A percentile compares a stretch with the other conserved stretches of the same genome.
phyloP scores from a whole-genome alignment of 2,329 filamentous ascomycete genomes.

The Didymella exigua region DNA sequence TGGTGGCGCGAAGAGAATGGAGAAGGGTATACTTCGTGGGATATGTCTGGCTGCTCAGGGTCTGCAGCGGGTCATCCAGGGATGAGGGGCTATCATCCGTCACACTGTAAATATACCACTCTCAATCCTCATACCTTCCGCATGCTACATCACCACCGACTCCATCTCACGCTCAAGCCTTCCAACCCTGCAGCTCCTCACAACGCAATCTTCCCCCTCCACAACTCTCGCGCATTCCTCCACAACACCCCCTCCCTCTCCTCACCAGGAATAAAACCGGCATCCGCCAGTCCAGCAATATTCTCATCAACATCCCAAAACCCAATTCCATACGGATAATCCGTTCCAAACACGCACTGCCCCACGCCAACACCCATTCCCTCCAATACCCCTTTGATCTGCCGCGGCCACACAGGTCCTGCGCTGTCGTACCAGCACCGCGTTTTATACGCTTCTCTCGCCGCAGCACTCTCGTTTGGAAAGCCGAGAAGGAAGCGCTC shows the following conservation, averaged over 20 bases:
- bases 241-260: constrained; percentile 40
- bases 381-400: constrained; percentile 44
- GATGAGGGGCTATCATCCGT: too few relatives aligned
- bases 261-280: constrained; percentile 23
- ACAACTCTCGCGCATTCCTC: constrained; percentile 35
- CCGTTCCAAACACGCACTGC: constrained; percentile 48
- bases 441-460: constrained; percentile 36
- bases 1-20: constrained; percentile 29
- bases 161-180: too few relatives aligned
- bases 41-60: constrained; percentile 36
- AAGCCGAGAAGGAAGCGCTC: constrained; percentile 45
- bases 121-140: too few relatives aligned
- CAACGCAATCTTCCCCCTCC: constrained; percentile 29
- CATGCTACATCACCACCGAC: too few relatives aligned
- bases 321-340: constrained; percentile 48
- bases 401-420: constrained; percentile 45
- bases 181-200: too few relatives aligned
- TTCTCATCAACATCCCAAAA: constrained; percentile 46
- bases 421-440: constrained; percentile 49
- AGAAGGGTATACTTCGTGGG: constrained; percentile 35
- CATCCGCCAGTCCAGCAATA: constrained; percentile 35
- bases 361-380: constrained; percentile 33
- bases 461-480: constrained; percentile 29
- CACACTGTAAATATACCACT: too few relatives aligned
- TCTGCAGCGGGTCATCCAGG: constrained; percentile 24